Base-by-base conservation (phyloP, 495 filamentous ascomycete species). In the Xylaria intraflava region DNA sequence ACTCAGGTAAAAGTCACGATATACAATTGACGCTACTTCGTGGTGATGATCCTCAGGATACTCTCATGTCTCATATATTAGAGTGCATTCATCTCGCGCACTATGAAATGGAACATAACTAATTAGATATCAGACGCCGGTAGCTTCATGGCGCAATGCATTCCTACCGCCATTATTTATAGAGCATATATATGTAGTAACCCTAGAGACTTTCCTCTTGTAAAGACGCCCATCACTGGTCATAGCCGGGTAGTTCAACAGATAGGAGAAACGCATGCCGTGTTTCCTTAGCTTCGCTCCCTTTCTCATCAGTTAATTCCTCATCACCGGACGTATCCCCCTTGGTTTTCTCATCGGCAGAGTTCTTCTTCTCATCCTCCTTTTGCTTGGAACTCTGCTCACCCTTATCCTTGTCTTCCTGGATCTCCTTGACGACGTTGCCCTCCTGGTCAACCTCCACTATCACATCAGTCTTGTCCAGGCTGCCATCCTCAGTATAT, bases 401-500 rank as follows among this genome's bases (percentile, higher is more conserved):
- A 10, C 43, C 46, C 6, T 49, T 46, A 0, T 53, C 44, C 49
- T 64, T 46, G 17, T 57, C 36, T 14, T 45, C 16, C 3, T 17
- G 23, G 19, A 58, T 22, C 6, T 62, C 39, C 14, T 56, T 60
- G 10, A 70, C 51, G 14, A 65, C 56, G 17, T 67, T 64, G 6
- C 68, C 68, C 3, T 67, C 22, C 8, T 57, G 59, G 14, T 65
- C 65, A 1, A 70, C 49, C 17, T 72, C 71, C 0, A 78, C 72
- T n/a, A 77, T 64, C 19, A 73, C 73, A 44, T 78, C 74, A 31
- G 64, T 61, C 0, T 64, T 71, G 48, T 78, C 77, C 30, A 79
- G 44, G 33, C 68, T 73, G n/a, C 76, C 76, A 49, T 83, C 84
- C 59, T 97, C 93, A 6, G 80, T 87, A 60, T 90, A 98, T 4